Conservation (phyloP, 257 asterid genomes). For the Jacaranda mimosifolia region DNA sequence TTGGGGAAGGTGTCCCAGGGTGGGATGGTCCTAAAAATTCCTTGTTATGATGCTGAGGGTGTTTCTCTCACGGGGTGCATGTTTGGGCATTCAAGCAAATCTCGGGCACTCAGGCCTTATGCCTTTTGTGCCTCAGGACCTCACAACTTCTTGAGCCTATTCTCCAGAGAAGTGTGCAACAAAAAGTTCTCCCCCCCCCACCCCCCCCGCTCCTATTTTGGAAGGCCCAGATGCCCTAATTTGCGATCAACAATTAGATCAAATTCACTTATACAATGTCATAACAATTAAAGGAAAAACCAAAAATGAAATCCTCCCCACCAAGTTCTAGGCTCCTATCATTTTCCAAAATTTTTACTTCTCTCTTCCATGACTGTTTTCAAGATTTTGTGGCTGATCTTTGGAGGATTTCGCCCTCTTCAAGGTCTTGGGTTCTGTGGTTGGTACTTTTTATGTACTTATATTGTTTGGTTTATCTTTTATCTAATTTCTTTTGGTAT, state of each 20-base stretch:
- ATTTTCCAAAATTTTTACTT: neutral
- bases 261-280: neutral
- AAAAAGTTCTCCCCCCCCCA: neutral
- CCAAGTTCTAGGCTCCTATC: neutral
- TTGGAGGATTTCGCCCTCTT: neutral
- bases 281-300: neutral
- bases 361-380: neutral
- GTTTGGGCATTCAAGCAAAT: too few species aligned
- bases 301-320: neutral
- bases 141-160: neutral
- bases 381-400: neutral
- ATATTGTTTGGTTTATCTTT: too few species aligned
- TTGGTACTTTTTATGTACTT: neutral
- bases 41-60: neutral
- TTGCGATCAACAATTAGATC: neutral
- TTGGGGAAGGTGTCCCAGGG: constrained; percentile 4
- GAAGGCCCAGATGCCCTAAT: neutral
- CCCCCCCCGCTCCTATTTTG: too few species aligned
- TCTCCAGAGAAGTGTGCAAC: neutral
- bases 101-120: neutral
- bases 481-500: too few species aligned
- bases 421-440: neutral
- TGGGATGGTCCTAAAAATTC: neutral
- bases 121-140: neutral
- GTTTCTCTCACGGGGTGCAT: neutral